A percentile compares a stretch with the other conserved stretches of the same genome.
These are phyloP conservation scores for Venturia effusa DNA, from an alignment of 2,329 filamentous ascomycete genomes.

Conservation along the genomic window DNA sequence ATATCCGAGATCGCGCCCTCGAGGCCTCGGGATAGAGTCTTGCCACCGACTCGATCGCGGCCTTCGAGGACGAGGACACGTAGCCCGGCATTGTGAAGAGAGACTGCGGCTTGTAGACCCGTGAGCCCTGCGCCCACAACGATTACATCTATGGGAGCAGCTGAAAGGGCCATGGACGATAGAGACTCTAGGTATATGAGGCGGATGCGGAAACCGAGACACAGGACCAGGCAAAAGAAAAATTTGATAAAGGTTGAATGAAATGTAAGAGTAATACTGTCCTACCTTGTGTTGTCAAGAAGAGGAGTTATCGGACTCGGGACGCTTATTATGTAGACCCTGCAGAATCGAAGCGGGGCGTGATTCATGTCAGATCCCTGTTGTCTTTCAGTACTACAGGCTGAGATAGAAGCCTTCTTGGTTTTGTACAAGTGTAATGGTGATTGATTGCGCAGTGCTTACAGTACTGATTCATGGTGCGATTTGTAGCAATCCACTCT, in stretches of 20 bases:
- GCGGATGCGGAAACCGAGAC: neutral
- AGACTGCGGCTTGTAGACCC: conserved; percentile 21
- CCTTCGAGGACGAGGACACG: conserved; percentile 22
- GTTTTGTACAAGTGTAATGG: neutral
- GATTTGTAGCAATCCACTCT: too few relatives aligned
- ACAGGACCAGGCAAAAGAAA: neutral
- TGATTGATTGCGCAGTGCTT: too few relatives aligned
- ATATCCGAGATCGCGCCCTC: conserved; percentile 17
- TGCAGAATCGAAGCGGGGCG: neutral
- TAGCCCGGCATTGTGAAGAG: conserved; percentile 19
- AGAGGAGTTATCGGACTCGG: too few relatives aligned
- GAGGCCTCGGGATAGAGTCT: conserved; percentile 12
- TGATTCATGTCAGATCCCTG: neutral
- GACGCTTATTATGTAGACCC: too few relatives aligned
- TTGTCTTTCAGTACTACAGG: neutral
- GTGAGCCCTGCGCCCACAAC: conserved; percentile 23
- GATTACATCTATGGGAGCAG: conserved; percentile 18
- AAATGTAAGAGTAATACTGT: too few relatives aligned
- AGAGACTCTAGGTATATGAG: neutral
- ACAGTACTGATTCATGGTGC: too few relatives aligned
- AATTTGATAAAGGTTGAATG: neutral
- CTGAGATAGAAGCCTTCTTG: neutral
- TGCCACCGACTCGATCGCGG: conserved; percentile 23
- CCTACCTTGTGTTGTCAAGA: too few relatives aligned
- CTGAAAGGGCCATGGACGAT: neutral